These are phyloP conservation scores for Zizania latifolia DNA, from an alignment of 176 grass and related monocot species.

Conservation along the genomic window DNA sequence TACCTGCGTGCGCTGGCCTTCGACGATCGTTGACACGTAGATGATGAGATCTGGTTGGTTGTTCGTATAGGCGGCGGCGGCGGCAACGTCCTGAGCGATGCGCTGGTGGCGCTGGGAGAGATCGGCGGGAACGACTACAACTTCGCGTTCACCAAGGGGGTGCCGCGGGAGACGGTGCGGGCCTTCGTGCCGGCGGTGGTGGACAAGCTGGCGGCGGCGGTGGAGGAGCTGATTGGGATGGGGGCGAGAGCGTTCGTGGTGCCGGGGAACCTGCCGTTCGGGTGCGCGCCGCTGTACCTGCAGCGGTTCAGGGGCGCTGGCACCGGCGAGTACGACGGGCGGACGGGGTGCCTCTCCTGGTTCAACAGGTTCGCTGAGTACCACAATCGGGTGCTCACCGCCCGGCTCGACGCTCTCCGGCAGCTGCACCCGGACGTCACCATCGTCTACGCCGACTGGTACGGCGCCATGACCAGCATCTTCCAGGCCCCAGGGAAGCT, in stretches of 20 bases:
- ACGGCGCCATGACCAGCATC: conserved; percentile 48
- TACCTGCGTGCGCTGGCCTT: neutral
- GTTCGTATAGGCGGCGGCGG: neutral
- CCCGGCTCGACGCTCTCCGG: conserved; percentile 35
- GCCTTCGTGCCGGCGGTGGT: conserved; percentile 46
- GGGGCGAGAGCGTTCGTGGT: conserved; percentile 63
- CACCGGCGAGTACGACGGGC: conserved; percentile 35
- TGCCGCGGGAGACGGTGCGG: conserved; percentile 5
- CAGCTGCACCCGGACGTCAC: conserved; percentile 41
- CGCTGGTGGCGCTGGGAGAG: conserved; percentile 56
- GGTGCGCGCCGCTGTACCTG: conserved; percentile 57
- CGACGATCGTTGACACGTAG: neutral
- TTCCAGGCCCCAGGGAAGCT: conserved; percentile 29
- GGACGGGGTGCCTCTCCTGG: conserved; percentile 55
- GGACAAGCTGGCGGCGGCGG: conserved; percentile 25
- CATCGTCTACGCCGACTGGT: conserved; percentile 85
- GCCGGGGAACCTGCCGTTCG: conserved; percentile 70
- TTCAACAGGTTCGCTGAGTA: conserved; percentile 56
- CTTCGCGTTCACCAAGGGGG: conserved; percentile 29
- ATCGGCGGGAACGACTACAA: conserved; percentile 76
- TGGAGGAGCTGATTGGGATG: conserved; percentile 59
- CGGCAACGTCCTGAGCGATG: conserved; percentile 9
- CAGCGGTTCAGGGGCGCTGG: conserved; percentile 21
- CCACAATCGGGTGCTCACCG: conserved; percentile 53
- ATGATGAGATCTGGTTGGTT: neutral